A percentile compares a stretch with the other conserved stretches of the same genome.
Evolutionary conservation across 2,329 filamentous ascomycete species (phyloP).

Genomic region (Rhynchosporium secalis): DNA sequence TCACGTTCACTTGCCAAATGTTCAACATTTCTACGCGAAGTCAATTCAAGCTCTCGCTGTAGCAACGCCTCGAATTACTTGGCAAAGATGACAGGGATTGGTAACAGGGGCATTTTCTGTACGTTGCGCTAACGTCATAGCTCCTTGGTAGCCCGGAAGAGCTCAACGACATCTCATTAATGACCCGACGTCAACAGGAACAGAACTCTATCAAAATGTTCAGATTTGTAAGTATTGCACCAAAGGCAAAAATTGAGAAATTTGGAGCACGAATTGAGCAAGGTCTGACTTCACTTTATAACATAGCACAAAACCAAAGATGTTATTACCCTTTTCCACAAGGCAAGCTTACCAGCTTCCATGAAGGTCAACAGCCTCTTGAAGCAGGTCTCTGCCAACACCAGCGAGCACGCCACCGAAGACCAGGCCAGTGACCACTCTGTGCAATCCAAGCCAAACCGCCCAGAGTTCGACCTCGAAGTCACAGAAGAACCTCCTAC

Average conservation of each 20-base stretch:
- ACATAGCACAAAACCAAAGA: constrained; percentile 75
- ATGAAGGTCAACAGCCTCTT: constrained; percentile 72
- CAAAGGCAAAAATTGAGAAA: not conserved
- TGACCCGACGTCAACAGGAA: constrained; percentile 16
- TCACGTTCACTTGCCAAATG: not conserved
- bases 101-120: not conserved
- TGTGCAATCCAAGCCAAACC: constrained; percentile 53
- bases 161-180: constrained; percentile 22
- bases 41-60: not conserved
- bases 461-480: constrained; percentile 79
- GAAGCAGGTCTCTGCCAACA: constrained; percentile 74
- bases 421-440: constrained; percentile 71
- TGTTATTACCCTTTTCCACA: constrained; percentile 95
- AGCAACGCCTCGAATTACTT: constrained; percentile 5
- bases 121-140: constrained; percentile 27
- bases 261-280: not conserved
- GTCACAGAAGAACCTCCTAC: constrained; percentile 81
- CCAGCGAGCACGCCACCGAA: constrained; percentile 65
- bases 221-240: constrained; percentile 36
- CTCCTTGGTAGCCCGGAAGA: constrained; percentile 12
- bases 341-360: constrained; percentile 71
- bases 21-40: constrained; percentile 21
- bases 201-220: constrained; percentile 38
- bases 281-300: constrained; percentile 11
- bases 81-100: not conserved